These are phyloP conservation scores for Pachysandra terminalis DNA, from an alignment of 164 flowering plant genomes.

Conservation along the genomic window DNA sequence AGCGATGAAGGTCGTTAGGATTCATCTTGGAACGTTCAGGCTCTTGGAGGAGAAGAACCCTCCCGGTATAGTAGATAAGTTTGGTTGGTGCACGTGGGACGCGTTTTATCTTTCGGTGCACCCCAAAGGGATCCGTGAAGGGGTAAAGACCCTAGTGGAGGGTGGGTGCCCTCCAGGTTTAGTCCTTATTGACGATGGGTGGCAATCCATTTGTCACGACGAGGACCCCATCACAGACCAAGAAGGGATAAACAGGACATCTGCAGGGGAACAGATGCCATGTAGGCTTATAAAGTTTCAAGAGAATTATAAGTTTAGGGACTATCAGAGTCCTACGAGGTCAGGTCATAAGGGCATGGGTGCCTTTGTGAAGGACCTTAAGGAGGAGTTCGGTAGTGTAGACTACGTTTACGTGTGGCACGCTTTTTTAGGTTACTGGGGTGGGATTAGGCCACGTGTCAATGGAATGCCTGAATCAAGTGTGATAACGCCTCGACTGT, in stretches of 20 bases:
- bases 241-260: slow-evolving; percentile 47
- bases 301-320: slow-evolving; percentile 63
- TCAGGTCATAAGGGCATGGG: slow-evolving; percentile 48
- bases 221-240: slow-evolving; percentile 37
- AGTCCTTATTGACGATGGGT: slow-evolving; percentile 78
- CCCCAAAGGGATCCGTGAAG: slow-evolving; percentile 60
- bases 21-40: slow-evolving; percentile 60
- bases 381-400: slow-evolving; percentile 49
- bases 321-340: slow-evolving; percentile 34
- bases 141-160: slow-evolving; percentile 51
- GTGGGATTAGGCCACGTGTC: slow-evolving; percentile 66
- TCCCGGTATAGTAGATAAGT: slow-evolving; percentile 59
- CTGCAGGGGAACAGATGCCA: slow-evolving; percentile 71
- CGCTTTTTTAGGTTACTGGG: slow-evolving; percentile 92
- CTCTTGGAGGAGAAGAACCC: slow-evolving; percentile 63
- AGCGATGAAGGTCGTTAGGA: slow-evolving; percentile 42
- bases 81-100: slow-evolving; percentile 90
- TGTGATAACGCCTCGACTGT: slow-evolving; percentile 46
- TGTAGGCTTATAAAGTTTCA: slow-evolving; percentile 53
- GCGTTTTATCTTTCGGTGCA: slow-evolving; percentile 60
- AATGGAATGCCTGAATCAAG: slow-evolving; percentile 48
- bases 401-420: slow-evolving; percentile 92
- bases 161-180: slow-evolving; percentile 76
- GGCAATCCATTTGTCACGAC: slow-evolving; percentile 62
- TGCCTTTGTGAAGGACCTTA: slow-evolving; percentile 70